Conservation (phyloP, 169 alveolate genomes). For the Cryptosporidium felis region DNA sequence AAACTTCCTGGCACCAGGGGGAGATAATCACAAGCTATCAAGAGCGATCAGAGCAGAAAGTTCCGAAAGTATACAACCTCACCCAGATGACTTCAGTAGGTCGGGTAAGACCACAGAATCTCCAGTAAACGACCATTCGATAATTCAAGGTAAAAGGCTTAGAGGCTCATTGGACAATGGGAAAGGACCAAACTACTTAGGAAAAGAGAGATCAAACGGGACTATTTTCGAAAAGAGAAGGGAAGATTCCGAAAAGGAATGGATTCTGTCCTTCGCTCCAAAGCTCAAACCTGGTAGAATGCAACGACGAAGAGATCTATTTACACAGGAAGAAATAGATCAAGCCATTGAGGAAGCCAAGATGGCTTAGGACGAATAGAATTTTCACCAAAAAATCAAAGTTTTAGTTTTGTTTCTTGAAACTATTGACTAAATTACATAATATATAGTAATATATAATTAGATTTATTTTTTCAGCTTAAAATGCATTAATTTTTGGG, state of each 20-base stretch:
- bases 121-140: too few species aligned
- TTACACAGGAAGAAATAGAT: constrained; percentile 29
- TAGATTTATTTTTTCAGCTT: too few species aligned
- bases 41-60: not conserved
- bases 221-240: not conserved
- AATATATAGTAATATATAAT: too few species aligned
- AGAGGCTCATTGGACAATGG: not conserved
- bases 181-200: not conserved
- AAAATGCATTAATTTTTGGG: too few species aligned
- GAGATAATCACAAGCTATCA: not conserved
- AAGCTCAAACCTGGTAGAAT: constrained; percentile 62
- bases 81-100: too few species aligned
- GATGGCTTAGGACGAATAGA: too few species aligned
- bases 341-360: constrained; percentile 37
- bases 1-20: not conserved
- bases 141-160: not conserved
- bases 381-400: too few species aligned
- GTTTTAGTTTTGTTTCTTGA: too few species aligned
- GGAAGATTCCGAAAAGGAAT: constrained; percentile 17
- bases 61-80: too few species aligned
- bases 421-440: too few species aligned
- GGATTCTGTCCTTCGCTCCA: constrained; percentile 64
- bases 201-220: not conserved
- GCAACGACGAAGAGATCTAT: constrained; percentile 45
- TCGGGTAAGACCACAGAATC: too few species aligned